These are phyloP conservation scores for Allium fistulosum DNA, from an alignment of 106 monocot genomes.

Conservation along the genomic window DNA sequence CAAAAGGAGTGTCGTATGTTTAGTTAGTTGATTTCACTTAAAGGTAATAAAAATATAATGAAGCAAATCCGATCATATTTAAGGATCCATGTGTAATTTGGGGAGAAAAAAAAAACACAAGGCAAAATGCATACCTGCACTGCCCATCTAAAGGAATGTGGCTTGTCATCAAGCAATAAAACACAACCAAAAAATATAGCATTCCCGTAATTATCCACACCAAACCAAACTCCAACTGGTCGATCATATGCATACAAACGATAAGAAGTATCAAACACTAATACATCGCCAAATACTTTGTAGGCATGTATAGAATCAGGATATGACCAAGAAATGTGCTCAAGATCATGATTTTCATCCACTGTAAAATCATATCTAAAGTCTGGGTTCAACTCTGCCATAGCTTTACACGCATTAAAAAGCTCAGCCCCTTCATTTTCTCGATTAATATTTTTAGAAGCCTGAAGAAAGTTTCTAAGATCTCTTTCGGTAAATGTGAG, in stretches of 20 bases:
- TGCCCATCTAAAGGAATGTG: conserved; percentile 62
- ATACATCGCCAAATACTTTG: conserved; percentile 62
- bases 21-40: no score
- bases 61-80: no score
- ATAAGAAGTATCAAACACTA: conserved; percentile 69
- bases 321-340: conserved; percentile 64
- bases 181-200: conserved; percentile 65
- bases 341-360: conserved; percentile 39
- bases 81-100: no score
- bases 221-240: conserved; percentile 74
- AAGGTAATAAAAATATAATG: no score
- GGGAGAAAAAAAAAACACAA: neutral
- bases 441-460: conserved; percentile 57
- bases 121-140: conserved; percentile 37
- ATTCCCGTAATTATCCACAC: conserved; percentile 71
- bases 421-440: conserved; percentile 71
- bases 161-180: conserved; percentile 53
- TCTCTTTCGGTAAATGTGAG: conserved; percentile 77
- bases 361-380: conserved; percentile 60
- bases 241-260: conserved; percentile 68
- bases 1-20: no score
- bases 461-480: conserved; percentile 72
- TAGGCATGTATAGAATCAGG: conserved; percentile 65
- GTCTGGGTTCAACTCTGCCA: conserved; percentile 44
- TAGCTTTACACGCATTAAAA: conserved; percentile 57